Percentiles rank a stretch among this genome's conserved stretches.
These are phyloP conservation scores for Cutaneotrichosporon dermatis DNA, from an alignment of 1,284 basidiomycete genomes.

Conservation along the genomic window DNA sequence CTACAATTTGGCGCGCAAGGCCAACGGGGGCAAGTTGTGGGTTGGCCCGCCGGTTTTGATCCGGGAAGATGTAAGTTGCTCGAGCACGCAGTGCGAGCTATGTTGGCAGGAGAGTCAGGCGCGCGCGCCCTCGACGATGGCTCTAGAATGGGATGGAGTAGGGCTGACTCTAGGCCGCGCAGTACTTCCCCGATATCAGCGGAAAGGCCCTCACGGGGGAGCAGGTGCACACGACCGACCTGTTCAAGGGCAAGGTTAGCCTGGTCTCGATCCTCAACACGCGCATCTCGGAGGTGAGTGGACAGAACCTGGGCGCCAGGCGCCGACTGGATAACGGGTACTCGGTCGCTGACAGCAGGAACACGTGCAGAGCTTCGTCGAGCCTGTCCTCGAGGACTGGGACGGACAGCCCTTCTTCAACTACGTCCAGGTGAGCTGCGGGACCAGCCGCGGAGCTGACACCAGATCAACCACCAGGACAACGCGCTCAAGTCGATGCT, in stretches of 20 bases:
- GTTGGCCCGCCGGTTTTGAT: constrained; percentile 84
- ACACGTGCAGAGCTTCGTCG: constrained; percentile 71
- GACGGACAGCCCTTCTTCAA: constrained; percentile 65
- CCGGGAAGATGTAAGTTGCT: constrained; percentile 69
- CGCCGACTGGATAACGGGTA: no score
- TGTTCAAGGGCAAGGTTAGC: constrained; percentile 71
- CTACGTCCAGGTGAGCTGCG: constrained; percentile 57
- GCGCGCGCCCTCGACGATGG: no score
- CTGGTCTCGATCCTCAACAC: constrained; percentile 76
- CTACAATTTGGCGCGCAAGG: constrained; percentile 67
- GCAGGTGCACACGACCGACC: constrained; percentile 68
- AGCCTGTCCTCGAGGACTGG: constrained; percentile 61
- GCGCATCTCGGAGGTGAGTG: constrained; percentile 72
- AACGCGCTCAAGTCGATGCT: constrained; percentile 86
- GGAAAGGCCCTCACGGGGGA: constrained; percentile 64
- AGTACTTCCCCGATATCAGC: constrained; percentile 84
- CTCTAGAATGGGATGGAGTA: no score
- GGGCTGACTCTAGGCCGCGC: constrained; percentile 60
- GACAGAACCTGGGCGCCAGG: no score
- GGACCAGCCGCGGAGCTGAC: not conserved
- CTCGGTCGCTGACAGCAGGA: constrained; percentile 54
- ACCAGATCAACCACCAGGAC: constrained; percentile 79
- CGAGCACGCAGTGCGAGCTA: no score
- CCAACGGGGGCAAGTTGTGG: constrained; percentile 85
- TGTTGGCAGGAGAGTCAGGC: no score